Conservation (phyloP, 1,139 yeast species). For the Saccharomyces uvarum region DNA sequence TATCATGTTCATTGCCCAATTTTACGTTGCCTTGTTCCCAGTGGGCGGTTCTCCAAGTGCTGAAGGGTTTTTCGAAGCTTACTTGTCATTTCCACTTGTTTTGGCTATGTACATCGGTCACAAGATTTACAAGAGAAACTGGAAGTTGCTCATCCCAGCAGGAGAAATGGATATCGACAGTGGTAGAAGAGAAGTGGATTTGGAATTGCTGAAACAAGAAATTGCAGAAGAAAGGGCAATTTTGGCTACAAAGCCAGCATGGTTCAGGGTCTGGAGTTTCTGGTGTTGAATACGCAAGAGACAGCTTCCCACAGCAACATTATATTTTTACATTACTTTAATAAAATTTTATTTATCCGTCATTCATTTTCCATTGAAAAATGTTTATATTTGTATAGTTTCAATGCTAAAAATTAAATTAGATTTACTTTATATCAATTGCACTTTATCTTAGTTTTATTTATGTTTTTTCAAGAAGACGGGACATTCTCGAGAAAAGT, state of each 20-base stretch:
- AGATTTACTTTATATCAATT: too few relatives aligned
- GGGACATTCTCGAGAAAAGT: too few relatives aligned
- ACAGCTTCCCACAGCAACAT: neutral
- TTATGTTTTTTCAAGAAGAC: neutral
- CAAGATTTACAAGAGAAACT: conserved; percentile 51
- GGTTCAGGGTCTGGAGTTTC: conserved; percentile 45
- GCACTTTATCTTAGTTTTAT: neutral
- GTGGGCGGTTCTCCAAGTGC: conserved; percentile 47
- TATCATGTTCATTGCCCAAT: conserved; percentile 50
- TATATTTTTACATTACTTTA: neutral
- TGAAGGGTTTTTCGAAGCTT: conserved; percentile 49
- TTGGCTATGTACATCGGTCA: conserved; percentile 49
- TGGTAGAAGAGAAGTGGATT: conserved; percentile 65
- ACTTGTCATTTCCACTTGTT: conserved; percentile 58
- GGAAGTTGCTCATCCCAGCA: conserved; percentile 44
- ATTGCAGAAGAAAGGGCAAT: conserved; percentile 56
- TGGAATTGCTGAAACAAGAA: conserved; percentile 61
- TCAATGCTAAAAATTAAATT: neutral
- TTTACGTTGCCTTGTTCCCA: conserved; percentile 56
- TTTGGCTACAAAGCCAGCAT: conserved; percentile 47
- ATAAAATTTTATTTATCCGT: neutral
- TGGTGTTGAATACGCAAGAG: conserved; percentile 41
- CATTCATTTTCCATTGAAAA: neutral
- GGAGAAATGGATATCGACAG: conserved; percentile 59
- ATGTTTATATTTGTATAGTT: neutral